Evolutionary conservation across 2,329 filamentous ascomycete genomes (phyloP), one percentile per base, ranked within the genome.

Genomic region (Paramyrothecium sp.): DNA sequence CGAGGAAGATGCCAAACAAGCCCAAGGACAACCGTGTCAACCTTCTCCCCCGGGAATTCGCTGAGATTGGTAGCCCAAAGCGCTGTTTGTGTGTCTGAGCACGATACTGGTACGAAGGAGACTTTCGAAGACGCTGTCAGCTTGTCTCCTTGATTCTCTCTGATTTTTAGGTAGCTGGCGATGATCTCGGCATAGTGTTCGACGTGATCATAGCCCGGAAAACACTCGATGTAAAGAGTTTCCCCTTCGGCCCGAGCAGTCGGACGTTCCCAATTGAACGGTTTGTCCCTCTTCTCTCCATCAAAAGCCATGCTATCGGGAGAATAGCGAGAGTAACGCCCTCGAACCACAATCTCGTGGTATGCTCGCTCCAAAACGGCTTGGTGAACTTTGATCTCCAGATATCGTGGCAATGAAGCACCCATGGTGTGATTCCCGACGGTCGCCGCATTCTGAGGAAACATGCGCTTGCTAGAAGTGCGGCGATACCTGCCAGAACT

Each of bases 151-250:
- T 53, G 51, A 10, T 20, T 5, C 20, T 53, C 51, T 21, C 51
- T 34, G 19, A 53, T 53, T 20, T 41, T 34, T 23, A 53, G 51
- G 51, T 53, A 53, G 20, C 33, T 33, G 20, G 51, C 51, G 10
- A 53, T 53, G 51, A 53, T 41, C 20, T 53, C 51, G 12, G 51
- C 51, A 16, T 53, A 53, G 30, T 53, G 51, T 26, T 53, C 51
- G 23, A 53, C 19, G 19, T 53, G 51, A 21, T 53, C 51, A 26
- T 53, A 53, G n/a, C 51, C 51, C 11, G 51, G 51, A n/a, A 53
- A 53, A 20, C 51, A 53, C 20, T 53, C 51, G 51, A 53, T 41
- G 30, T 19, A 53, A 7, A 53, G 30, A 16, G 51, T 53, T 20
- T 34, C 4, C 3, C 33, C 51, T 30, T 19, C 51, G 26, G 12